Base-by-base conservation (phyloP, 306 rosid species). In the Geum urbanum region DNA sequence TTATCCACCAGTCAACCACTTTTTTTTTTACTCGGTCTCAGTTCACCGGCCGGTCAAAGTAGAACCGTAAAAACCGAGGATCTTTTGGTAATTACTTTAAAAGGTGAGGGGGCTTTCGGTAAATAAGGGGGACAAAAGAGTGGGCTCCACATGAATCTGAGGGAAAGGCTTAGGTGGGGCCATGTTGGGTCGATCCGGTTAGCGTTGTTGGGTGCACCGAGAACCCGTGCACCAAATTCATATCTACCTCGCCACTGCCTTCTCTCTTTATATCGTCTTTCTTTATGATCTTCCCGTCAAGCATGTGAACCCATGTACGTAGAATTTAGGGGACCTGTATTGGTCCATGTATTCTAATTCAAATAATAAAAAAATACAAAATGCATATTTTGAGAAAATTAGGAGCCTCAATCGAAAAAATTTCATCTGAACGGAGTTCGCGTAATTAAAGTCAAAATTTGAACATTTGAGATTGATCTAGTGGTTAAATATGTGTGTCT, bases 201-300 rank as follows among this genome's bases (percentile, higher is more conserved):
- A n/a, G n/a, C n/a, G n/a, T n/a, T 63, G 62, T 71, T 59, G 77
- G 77, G 78, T 72, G 71, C 90, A 90, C 78, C 87, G 72, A 86
- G 24, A 75, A 74, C 89, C 97, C 96, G 98, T 90, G 98, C 78
- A 79, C 74, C 76, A 51, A 72, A 73, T 82, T 87, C 57, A 86
- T 73, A 60, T 78, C 84, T 86, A 60, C 82, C 95, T 73, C 81
- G 43, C 27, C 67, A 27, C 19, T 47, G 64, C 16, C 47, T 12
- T 24, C 5, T 2, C 53, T 35, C 55, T 20, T 41, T 47, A 37
- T 46, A 8, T 67, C 75, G 66, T 73, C 46, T 61, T 58, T 40
- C 41, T 61, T 83, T 75, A 91, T 87, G 86, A 66, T 69, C 66
- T 76, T 72, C 85, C 84, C 76, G 85, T 7, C 44, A 80, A 78